Evolutionary conservation across 139 green algal species (phyloP).

Genomic region (Volvox reticuliferus): DNA sequence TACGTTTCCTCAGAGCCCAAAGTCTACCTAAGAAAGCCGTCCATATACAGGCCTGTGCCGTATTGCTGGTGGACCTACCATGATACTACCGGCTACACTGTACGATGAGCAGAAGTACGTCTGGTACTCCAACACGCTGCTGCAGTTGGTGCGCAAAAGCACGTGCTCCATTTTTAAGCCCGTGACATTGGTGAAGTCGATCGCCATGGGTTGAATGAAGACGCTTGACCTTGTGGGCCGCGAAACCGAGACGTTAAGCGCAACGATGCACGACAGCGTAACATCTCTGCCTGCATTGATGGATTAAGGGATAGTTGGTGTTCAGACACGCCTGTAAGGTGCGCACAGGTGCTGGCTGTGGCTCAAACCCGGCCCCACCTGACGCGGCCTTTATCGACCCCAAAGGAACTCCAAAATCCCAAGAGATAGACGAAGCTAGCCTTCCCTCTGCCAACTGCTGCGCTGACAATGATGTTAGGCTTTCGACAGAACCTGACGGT

Average conservation of each 20-base stretch:
- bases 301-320: too few relatives aligned
- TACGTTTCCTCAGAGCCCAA: too few relatives aligned
- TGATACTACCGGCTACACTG: not conserved
- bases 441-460: constrained; percentile 5
- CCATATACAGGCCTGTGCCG: not conserved
- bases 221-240: not conserved
- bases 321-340: too few relatives aligned
- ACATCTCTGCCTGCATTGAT: not conserved
- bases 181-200: not conserved
- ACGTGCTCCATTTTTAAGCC: not conserved
- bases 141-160: constrained; percentile 22
- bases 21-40: too few relatives aligned
- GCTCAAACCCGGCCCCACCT: not conserved
- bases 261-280: not conserved
- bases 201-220: constrained; percentile 12
- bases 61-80: not conserved
- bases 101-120: not conserved
- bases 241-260: not conserved
- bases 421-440: not conserved
- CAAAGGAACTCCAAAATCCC: constrained; percentile 7
- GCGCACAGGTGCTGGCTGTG: not conserved
- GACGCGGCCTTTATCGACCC: not conserved
- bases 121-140: constrained; percentile 10
- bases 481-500: not conserved
- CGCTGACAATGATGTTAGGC: not conserved